These are phyloP conservation scores for Gentiana dahurica DNA, from an alignment of 257 asterid species.

Conservation along the genomic window DNA sequence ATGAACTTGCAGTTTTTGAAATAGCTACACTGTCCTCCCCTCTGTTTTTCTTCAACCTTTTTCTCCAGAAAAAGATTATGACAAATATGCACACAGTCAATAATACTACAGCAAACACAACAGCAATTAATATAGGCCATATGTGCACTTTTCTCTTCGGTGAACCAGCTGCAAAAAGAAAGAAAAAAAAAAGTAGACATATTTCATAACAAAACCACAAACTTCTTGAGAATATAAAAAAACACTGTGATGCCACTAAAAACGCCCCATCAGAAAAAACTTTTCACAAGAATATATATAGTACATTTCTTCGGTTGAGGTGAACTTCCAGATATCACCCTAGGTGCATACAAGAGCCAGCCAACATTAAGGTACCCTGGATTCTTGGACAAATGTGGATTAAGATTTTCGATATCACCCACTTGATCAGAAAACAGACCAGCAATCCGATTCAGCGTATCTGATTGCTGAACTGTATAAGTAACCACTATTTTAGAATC, in stretches of 20 bases:
- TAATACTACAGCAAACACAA: slow-evolving; percentile 38
- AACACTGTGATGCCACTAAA: too few relatives aligned
- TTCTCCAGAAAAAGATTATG: slow-evolving; percentile 33
- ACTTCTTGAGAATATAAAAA: too few relatives aligned
- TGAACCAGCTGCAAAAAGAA: background rate
- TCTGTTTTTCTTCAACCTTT: slow-evolving; percentile 11
- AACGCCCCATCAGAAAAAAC: too few relatives aligned
- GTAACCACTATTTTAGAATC: slow-evolving; percentile 51
- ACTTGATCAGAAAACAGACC: slow-evolving; percentile 34
- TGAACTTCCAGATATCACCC: slow-evolving; percentile 36
- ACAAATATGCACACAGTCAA: slow-evolving; percentile 40
- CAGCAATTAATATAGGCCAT: slow-evolving; percentile 37
- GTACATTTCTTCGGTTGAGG: slow-evolving; percentile 15
- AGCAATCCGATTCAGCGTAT: slow-evolving; percentile 41
- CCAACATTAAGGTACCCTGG: slow-evolving; percentile 35
- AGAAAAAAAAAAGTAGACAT: background rate
- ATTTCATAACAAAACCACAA: too few relatives aligned
- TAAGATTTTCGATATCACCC: slow-evolving; percentile 33
- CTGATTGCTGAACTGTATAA: slow-evolving; percentile 50
- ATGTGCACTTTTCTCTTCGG: slow-evolving; percentile 18
- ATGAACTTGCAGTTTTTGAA: slow-evolving; percentile 33
- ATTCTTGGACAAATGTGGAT: slow-evolving; percentile 25
- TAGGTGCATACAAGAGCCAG: slow-evolving; percentile 61
- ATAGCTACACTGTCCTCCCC: slow-evolving; percentile 30
- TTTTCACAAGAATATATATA: slow-evolving; percentile 7